Evolutionary conservation across 495 filamentous ascomycete genomes (phyloP).

Genomic region (Aspergillus steynii): DNA sequence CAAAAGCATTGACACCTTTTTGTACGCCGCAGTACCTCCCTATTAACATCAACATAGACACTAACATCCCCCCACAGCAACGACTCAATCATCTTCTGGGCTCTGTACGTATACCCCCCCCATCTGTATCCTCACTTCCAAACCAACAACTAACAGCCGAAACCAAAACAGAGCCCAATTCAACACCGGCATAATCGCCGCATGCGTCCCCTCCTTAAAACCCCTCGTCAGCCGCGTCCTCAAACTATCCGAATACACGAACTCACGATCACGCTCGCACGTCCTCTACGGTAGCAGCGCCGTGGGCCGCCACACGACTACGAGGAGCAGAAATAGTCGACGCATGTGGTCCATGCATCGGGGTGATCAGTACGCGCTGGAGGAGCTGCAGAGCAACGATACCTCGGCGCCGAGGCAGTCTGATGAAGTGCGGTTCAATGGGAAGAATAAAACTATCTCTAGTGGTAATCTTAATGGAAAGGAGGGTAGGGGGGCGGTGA

Average conservation of each 20-base stretch:
- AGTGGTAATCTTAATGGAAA: neutral
- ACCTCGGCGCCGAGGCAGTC: neutral
- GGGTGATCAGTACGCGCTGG: conserved; percentile 6
- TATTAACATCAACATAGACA: neutral
- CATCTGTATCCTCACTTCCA: neutral
- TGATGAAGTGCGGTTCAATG: neutral
- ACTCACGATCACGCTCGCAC: conserved; percentile 1
- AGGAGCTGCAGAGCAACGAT: conserved; percentile 6
- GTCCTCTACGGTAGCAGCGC: neutral
- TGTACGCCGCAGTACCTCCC: neutral
- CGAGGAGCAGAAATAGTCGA: neutral
- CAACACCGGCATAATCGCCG: conserved; percentile 47
- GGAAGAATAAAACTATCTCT: neutral
- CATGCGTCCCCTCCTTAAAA: conserved; percentile 44
- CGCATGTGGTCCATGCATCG: conserved; percentile 5
- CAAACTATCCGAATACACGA: conserved; percentile 16
- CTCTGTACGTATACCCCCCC: conserved; percentile 5
- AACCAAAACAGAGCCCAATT: conserved; percentile 29
- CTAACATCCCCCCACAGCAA: conserved; percentile 1
- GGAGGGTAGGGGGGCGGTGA: neutral
- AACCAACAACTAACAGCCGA: conserved; percentile 16
- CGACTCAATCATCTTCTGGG: conserved; percentile 10
- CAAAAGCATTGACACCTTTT: neutral
- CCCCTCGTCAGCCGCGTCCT: conserved; percentile 38
- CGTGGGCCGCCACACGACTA: neutral